Conservation (phyloP, 148 eudicot genomes). For the Heliamphora exappendiculata region DNA sequence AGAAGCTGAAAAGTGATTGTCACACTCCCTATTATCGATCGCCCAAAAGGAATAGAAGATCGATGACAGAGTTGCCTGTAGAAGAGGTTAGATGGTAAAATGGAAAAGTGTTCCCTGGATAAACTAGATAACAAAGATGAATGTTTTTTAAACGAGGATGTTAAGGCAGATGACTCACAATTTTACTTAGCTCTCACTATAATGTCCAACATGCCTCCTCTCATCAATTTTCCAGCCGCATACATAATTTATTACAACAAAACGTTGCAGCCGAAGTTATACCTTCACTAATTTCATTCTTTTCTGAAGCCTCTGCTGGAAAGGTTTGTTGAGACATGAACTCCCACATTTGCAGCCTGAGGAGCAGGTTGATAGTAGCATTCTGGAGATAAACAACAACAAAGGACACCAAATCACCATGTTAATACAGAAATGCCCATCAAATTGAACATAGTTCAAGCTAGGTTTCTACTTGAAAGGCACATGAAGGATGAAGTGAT, state of each 20-base stretch:
- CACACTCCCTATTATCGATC: neutral
- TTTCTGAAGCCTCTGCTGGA: slow-evolving; percentile 72
- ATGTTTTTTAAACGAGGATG: neutral
- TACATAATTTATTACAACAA: neutral
- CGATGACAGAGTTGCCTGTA: too few relatives aligned
- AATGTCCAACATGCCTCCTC: neutral
- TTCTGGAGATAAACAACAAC: slow-evolving; percentile 39
- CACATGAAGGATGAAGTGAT: neutral
- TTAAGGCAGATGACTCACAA: neutral
- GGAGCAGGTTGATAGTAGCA: slow-evolving; percentile 89
- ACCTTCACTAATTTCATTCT: slow-evolving; percentile 91
- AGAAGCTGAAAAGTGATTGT: neutral
- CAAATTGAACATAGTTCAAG: neutral
- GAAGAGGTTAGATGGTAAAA: too few relatives aligned
- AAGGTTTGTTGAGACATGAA: slow-evolving; percentile 85
- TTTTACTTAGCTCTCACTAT: neutral
- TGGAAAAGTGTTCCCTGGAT: neutral
- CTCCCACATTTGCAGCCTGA: slow-evolving; percentile 86
- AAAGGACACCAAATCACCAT: slow-evolving; percentile 4
- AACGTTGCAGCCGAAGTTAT: neutral
- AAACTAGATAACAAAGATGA: neutral
- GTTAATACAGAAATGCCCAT: neutral
- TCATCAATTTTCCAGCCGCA: neutral
- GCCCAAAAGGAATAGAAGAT: too few relatives aligned
- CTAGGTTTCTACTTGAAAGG: neutral